Evolutionary conservation across 495 filamentous ascomycete genomes (phyloP), one percentile per base, ranked within the genome.

Genomic region (Hyaloscypha hepaticicola): DNA sequence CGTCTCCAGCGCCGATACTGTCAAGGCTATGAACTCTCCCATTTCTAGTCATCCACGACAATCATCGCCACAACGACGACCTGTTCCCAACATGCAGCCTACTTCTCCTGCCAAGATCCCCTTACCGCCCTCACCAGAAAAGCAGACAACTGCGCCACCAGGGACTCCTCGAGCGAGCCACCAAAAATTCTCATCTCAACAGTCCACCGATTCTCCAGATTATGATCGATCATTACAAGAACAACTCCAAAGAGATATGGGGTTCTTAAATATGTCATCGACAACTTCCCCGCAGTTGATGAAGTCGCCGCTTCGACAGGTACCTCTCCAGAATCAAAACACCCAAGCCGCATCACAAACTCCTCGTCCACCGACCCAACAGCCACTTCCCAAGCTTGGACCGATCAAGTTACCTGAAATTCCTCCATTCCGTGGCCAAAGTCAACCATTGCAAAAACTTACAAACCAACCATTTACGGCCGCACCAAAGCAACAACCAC

Each of bases 41-140:
- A 64, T 72, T 65, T 66, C 66, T n/a, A 48, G 27, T 21, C 68
- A 75, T 38, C 72, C 72, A 50, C 72, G 74, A 8, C 78, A 76
- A 28, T 68, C 75, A 26, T 88, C 87, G 14, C 87, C 88, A 5
- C 86, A 86, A 63, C 77, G 87, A 67, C 83, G 82, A 65, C 83
- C 86, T 5, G 76, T 85, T 19, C 73, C 77, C 2, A 50, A 69
- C 7, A 65, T 72, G 25, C 66, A 73, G 26, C 79, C 78, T 28
- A 61, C 76, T 21, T 88, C 87, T 8, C 88, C 89, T 25, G 77
- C 85, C 4, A 87, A 85, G 65, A 78, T 88, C 4, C 84, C 88
- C 26, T 75, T 91, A 14, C 89, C 88, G 19, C 73, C 76, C 6
- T 87, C 85, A 3, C 85, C 78, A 45, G 71, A 69, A 60, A 80